Conservation (phyloP, 768 basidiomycete species). For the Termitomyces sp. region DNA sequence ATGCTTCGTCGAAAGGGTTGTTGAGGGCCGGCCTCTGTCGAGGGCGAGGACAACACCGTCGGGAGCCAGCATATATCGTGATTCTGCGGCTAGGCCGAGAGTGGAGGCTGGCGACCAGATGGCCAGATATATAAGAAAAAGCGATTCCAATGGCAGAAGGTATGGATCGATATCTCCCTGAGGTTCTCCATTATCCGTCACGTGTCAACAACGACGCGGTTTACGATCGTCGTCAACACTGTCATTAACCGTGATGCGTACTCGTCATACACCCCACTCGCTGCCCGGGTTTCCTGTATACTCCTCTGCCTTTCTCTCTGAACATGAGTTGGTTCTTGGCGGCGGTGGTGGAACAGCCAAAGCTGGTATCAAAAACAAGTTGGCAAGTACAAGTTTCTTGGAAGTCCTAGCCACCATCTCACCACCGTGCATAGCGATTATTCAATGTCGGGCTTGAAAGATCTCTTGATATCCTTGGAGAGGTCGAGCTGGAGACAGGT, state of each 20-base stretch:
- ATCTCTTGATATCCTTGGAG: constrained; percentile 49
- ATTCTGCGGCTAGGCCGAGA: not conserved
- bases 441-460: constrained; percentile 55
- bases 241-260: constrained; percentile 49
- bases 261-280: constrained; percentile 72
- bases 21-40: constrained; percentile 1
- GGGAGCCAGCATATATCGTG: constrained; percentile 1
- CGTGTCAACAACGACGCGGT: constrained; percentile 7
- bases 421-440: constrained; percentile 44
- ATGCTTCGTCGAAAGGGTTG: constrained; percentile 18
- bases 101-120: not conserved
- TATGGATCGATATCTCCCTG: not conserved
- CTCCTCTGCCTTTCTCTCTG: constrained; percentile 72
- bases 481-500: constrained; percentile 69
- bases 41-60: not conserved
- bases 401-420: not conserved
- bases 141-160: not conserved
- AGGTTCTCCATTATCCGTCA: not conserved
- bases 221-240: not conserved
- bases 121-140: not conserved
- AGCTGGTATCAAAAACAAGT: constrained; percentile 91
- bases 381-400: constrained; percentile 46
- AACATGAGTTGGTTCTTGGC: constrained; percentile 71
- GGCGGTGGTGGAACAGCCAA: constrained; percentile 86
- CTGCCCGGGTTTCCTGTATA: constrained; percentile 85